phyloP scores from a whole-genome alignment of 2,329 filamentous ascomycete species.

The Colletotrichum sojae region DNA sequence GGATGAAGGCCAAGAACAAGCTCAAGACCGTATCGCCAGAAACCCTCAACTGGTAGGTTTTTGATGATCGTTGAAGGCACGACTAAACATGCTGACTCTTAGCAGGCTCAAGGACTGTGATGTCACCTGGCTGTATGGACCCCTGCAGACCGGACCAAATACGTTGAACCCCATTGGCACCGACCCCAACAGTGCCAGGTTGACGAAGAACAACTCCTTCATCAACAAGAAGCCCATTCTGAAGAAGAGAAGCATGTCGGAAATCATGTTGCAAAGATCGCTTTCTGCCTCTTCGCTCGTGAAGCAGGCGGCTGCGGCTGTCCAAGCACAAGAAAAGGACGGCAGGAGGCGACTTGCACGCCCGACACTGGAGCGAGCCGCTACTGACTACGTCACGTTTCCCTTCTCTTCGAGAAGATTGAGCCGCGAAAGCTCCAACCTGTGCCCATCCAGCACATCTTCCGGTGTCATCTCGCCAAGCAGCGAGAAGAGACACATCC shows the following conservation, averaged over 20 bases:
- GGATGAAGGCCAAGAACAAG: conserved; percentile 92
- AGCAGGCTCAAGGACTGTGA: conserved; percentile 95
- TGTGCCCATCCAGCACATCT: conserved; percentile 76
- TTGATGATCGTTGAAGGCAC: not conserved
- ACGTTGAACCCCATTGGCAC: conserved; percentile 64
- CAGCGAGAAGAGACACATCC: conserved; percentile 85
- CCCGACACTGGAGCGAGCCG: conserved; percentile 72
- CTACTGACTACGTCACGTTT: conserved; percentile 78
- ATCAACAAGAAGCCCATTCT: conserved; percentile 89
- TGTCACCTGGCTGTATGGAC: conserved; percentile 97
- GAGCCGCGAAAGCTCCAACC: conserved; percentile 75
- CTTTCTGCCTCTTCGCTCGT: conserved; percentile 89
- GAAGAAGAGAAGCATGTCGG: conserved; percentile 97
- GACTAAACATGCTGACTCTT: not conserved
- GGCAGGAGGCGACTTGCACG: conserved; percentile 63
- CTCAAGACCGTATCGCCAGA: conserved; percentile 91
- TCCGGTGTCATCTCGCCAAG: conserved; percentile 78
- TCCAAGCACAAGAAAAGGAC: conserved; percentile 83
- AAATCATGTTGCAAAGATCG: conserved; percentile 92
- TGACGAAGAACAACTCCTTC: conserved; percentile 74
- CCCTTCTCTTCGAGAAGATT: conserved; percentile 73
- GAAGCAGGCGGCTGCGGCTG: conserved; percentile 88
- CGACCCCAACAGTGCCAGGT: conserved; percentile 54
- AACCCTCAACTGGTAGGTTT: conserved; percentile 88
- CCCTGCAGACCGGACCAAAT: conserved; percentile 80